Base-by-base conservation (phyloP, 2,329 filamentous ascomycete genomes). In the Aureobasidium mangrovei region DNA sequence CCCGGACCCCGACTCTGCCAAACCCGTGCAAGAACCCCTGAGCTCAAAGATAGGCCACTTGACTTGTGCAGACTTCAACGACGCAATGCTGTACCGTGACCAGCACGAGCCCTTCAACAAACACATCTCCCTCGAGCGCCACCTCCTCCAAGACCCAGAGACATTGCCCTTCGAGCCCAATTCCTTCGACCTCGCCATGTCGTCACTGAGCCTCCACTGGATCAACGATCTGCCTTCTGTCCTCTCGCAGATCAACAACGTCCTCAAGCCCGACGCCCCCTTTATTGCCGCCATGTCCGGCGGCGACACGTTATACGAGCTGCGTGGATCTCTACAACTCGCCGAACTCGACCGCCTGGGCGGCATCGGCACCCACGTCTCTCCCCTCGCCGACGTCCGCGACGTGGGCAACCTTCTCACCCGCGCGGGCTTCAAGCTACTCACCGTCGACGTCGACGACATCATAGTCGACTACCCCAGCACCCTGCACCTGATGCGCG, bases 251-350 rank as follows among this genome's bases (percentile, higher is more conserved):
- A 85, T 96, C 66, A 95, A 95, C 74, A 79, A 81, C 60, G 75
- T 94, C 33, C 78, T 98, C 28, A 95, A 94, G 70, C 90, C 91
- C 0, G 93, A 98, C 68, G 79, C 81, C 55, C 90, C 94, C 1
- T 95, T 98, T 66, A 84, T 98, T 44, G 91, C 87, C 10, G 91
- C 91, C 60, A 98, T 98, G 91, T 84, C 95, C 57, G 93, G 93
- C 54, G 93, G 93, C 0, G 93, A 98, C 69, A 91, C 88, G 6
- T 77, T 98, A 1, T 98, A 85, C 67, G 93, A 98, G 74, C 78
- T 98, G 53, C 87, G 93, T 33, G 95, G 91, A 0, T 93, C 90
- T 33, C 76, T 98, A 10, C 93, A 98, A 71, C 78, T 98, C 2
- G 91, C 93, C 3, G 91, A 96, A 69, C 81, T 88, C 63, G 93